Conservation (phyloP, 495 filamentous ascomycete species). For the Penicillium riverlandense region DNA sequence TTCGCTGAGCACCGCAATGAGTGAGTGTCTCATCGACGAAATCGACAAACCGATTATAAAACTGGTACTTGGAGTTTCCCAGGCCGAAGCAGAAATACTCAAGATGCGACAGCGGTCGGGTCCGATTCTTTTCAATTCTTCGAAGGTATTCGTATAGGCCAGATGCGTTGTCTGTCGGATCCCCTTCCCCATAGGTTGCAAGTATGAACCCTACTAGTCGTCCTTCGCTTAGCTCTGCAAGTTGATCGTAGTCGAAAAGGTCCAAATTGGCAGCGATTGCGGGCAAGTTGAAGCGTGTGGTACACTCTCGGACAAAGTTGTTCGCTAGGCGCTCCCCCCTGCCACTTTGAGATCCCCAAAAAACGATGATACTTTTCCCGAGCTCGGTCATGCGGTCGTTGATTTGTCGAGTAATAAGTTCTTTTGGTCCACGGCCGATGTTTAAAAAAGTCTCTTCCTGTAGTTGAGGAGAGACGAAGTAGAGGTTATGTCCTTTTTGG, state of each 20-base stretch:
- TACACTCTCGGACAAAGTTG: constrained; percentile 23
- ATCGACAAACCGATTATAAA: constrained; percentile 30
- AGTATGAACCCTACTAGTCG: constrained; percentile 33
- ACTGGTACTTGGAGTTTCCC: constrained; percentile 32
- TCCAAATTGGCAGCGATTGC: constrained; percentile 25
- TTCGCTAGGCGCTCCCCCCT: constrained; percentile 32
- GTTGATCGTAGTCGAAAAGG: constrained; percentile 28
- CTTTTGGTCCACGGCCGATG: no score
- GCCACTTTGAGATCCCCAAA: constrained; percentile 41
- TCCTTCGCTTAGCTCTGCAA: constrained; percentile 14
- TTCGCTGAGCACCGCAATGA: constrained; percentile 14
- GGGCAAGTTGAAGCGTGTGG: constrained; percentile 19
- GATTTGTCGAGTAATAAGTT: no score
- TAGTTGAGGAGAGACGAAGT: no score
- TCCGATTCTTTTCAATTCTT: constrained; percentile 1
- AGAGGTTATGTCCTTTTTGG: no score
- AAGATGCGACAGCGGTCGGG: constrained; percentile 14
- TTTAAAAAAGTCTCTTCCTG: no score
- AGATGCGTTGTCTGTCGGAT: constrained; percentile 35
- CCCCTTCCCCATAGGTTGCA: constrained; percentile 41
- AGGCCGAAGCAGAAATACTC: constrained; percentile 26
- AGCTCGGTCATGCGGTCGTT: no score
- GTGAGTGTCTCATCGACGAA: constrained; percentile 14
- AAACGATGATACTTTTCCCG: constrained; percentile 18
- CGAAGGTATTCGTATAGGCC: constrained; percentile 6